Conservation (phyloP, 306 rosid genomes). For the Nissolia schottii region DNA sequence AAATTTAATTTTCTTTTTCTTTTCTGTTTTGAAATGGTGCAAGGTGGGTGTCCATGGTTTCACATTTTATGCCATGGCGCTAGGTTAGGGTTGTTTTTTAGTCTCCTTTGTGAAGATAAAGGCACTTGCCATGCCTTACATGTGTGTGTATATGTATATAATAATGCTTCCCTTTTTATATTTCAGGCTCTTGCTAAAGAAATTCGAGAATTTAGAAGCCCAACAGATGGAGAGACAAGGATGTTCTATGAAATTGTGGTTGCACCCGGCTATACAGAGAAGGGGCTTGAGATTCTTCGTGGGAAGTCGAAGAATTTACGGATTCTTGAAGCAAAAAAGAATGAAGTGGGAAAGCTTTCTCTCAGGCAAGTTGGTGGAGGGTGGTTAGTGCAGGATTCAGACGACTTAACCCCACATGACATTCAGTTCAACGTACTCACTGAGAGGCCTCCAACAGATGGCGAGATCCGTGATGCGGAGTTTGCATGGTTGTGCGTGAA, state of each 20-base stretch:
- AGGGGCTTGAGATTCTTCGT: conserved; percentile 81
- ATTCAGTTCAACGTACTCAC: conserved; percentile 60
- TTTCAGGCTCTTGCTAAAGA: conserved; percentile 79
- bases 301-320: conserved; percentile 83
- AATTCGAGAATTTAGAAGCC: conserved; percentile 88
- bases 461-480: conserved; percentile 63
- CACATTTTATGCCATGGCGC: not conserved
- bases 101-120: not conserved
- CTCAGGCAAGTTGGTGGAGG: conserved; percentile 97
- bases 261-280: conserved; percentile 81
- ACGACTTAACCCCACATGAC: conserved; percentile 67
- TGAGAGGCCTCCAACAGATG: conserved; percentile 56
- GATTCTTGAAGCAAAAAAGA: conserved; percentile 74
- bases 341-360: conserved; percentile 80
- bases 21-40: not conserved
- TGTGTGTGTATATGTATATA: too few species aligned
- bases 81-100: not conserved
- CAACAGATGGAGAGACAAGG: conserved; percentile 84
- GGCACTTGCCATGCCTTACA: not conserved
- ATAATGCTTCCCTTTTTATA: not conserved
- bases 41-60: not conserved
- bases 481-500: conserved; percentile 91
- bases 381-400: conserved; percentile 91
- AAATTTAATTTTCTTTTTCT: not conserved
- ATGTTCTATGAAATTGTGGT: conserved; percentile 98